phyloP scores from a whole-genome alignment of 2,329 filamentous ascomycete genomes.

The Penicillium sp. region DNA sequence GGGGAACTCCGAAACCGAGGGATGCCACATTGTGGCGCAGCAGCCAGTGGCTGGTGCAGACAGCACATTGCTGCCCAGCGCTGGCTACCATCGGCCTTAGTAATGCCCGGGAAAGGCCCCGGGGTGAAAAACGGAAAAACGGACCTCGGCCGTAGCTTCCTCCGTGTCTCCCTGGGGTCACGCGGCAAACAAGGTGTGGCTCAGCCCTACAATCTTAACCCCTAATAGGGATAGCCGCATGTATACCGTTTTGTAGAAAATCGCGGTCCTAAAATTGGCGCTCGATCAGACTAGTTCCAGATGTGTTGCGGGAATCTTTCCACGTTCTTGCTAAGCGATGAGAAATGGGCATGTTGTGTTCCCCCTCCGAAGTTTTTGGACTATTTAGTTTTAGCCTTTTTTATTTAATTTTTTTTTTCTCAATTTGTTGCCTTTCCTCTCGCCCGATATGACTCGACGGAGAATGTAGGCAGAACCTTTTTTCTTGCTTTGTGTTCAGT shows the following conservation, averaged over 20 bases:
- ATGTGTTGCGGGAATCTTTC: slow-evolving; percentile 13
- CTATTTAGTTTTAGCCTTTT: background rate
- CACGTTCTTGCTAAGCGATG: slow-evolving; percentile 11
- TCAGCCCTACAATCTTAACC: too few species aligned
- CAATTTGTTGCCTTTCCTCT: too few species aligned
- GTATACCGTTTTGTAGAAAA: too few species aligned
- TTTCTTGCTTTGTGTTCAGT: background rate
- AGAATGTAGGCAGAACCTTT: slow-evolving; percentile 7
- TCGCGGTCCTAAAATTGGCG: slow-evolving; percentile 12
- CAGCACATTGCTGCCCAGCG: too few species aligned
- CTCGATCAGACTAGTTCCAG: slow-evolving; percentile 10
- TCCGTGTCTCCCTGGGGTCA: too few species aligned
- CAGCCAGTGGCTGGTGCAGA: slow-evolving; percentile 8
- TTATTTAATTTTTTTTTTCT: background rate
- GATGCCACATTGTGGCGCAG: slow-evolving; percentile 8
- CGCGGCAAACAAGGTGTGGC: slow-evolving; percentile 20
- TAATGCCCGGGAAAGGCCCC: too few species aligned
- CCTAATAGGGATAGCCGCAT: too few species aligned
- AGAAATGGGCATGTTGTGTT: too few species aligned
- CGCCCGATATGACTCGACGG: slow-evolving; percentile 3
- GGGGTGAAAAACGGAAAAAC: too few species aligned
- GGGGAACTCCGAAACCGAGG: too few species aligned
- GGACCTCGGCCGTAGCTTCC: too few species aligned
- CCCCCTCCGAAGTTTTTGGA: background rate
- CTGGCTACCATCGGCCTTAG: too few species aligned